These are phyloP conservation scores for Avena insularis DNA, from an alignment of 176 grass and related monocot species.

Conservation along the genomic window DNA sequence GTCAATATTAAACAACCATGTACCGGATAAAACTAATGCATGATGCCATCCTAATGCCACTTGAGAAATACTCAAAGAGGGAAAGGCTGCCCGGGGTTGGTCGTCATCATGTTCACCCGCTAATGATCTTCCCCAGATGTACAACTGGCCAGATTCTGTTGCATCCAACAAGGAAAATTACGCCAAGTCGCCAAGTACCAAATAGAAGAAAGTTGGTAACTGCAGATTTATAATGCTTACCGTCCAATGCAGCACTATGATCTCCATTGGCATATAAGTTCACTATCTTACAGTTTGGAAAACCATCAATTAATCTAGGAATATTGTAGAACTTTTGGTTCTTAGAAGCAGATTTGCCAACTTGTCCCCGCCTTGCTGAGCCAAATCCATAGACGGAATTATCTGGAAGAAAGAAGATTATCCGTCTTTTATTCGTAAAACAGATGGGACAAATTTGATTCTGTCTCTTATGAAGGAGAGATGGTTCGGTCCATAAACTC, in stretches of 20 bases:
- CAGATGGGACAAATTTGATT: constrained; percentile 16
- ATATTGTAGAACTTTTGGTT: constrained; percentile 57
- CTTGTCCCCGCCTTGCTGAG: constrained; percentile 77
- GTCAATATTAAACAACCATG: constrained; percentile 28
- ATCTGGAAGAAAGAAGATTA: constrained; percentile 52
- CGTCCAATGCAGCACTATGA: constrained; percentile 89
- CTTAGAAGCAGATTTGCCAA: constrained; percentile 59
- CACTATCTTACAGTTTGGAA: constrained; percentile 59
- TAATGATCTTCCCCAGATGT: constrained; percentile 92
- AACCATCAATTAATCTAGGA: constrained; percentile 74
- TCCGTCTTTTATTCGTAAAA: constrained; percentile 14
- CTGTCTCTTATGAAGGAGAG: neutral
- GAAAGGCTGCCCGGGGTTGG: constrained; percentile 52
- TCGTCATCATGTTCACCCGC: constrained; percentile 51
- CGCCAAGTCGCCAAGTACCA: constrained; percentile 17
- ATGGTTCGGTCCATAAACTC: neutral
- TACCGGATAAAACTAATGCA: constrained; percentile 81
- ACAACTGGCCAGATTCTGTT: constrained; percentile 72
- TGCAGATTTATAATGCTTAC: constrained; percentile 49
- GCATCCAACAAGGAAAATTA: constrained; percentile 23
- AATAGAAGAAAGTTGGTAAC: constrained; percentile 24
- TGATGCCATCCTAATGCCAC: constrained; percentile 98
- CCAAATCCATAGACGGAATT: constrained; percentile 84
- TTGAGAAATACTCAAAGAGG: constrained; percentile 63
- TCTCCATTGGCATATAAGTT: constrained; percentile 89